A percentile compares a stretch with the other conserved stretches of the same genome.
phyloP scores from a whole-genome alignment of 2,329 filamentous ascomycete species.

The Alternaria metachromatica region DNA sequence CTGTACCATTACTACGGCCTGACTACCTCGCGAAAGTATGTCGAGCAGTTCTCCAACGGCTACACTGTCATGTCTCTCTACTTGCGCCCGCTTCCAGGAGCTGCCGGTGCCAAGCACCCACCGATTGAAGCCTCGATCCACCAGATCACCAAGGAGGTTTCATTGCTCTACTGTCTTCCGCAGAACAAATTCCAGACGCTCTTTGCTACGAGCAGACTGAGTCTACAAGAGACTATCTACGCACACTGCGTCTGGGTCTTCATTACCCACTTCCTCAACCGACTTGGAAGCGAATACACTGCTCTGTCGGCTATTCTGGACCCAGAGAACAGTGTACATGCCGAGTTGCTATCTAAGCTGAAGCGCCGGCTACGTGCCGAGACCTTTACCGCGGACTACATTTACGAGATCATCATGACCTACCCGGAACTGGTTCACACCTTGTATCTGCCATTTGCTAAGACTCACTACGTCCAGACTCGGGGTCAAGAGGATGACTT shows the following conservation, averaged over 20 bases:
- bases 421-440: conserved; percentile 87
- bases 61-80: conserved; percentile 98
- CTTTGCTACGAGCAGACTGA: conserved; percentile 85
- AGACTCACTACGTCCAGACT: conserved; percentile 77
- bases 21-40: conserved; percentile 95
- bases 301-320: conserved; percentile 84
- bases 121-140: conserved; percentile 94
- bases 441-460: conserved; percentile 91
- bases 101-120: conserved; percentile 63
- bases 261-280: conserved; percentile 96
- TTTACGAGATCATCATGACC: conserved; percentile 92
- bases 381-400: conserved; percentile 98
- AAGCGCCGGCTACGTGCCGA: conserved; percentile 95
- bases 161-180: conserved; percentile 94
- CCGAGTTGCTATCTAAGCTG: conserved; percentile 87
- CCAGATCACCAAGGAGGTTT: conserved; percentile 99
- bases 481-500: conserved; percentile 70
- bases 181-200: conserved; percentile 94
- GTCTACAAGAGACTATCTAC: conserved; percentile 95
- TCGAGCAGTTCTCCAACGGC: conserved; percentile 97
- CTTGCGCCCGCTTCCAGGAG: conserved; percentile 70
- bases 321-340: conserved; percentile 79
- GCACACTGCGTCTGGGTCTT: conserved; percentile 98
- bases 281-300: conserved; percentile 88
- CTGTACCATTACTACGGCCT: conserved; percentile 99